A percentile compares a stretch with the other conserved stretches of the same genome.
phyloP scores from a whole-genome alignment of 1,284 basidiomycete genomes.

The Fomitopsis pinicola region DNA sequence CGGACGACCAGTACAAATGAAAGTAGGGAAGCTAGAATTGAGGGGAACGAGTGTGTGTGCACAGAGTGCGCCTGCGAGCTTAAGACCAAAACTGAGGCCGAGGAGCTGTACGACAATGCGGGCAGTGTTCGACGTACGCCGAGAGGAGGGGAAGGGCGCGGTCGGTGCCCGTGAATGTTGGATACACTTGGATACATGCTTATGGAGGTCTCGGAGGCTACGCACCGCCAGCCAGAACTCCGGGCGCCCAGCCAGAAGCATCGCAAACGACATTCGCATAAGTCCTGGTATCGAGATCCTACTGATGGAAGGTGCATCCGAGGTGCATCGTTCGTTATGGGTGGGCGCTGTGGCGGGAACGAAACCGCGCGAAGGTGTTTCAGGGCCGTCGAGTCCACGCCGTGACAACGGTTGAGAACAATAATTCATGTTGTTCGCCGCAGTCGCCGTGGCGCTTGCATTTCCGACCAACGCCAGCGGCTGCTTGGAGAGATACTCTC shows the following conservation, averaged over 20 bases:
- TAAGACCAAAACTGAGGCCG: not conserved
- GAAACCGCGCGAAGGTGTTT: too few species aligned
- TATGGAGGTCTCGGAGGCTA: not conserved
- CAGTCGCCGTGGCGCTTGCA: too few species aligned
- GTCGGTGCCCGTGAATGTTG: not conserved
- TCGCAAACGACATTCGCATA: not conserved
- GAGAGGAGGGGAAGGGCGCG: not conserved
- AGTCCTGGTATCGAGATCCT: not conserved
- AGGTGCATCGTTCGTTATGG: not conserved
- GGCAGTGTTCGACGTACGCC: not conserved
- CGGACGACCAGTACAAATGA: not conserved
- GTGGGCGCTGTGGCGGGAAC: too few species aligned
- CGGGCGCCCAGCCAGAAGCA: not conserved
- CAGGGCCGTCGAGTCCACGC: too few species aligned
- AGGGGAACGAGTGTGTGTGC: not conserved
- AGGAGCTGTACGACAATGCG: not conserved
- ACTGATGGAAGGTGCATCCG: not conserved
- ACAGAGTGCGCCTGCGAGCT: not conserved
- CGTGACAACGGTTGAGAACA: too few species aligned
- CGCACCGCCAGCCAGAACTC: not conserved
- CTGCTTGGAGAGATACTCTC: too few species aligned
- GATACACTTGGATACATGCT: not conserved
- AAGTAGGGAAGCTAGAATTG: not conserved
- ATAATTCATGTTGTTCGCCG: too few species aligned
- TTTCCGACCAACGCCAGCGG: too few species aligned